phyloP scores from a whole-genome alignment of 2,329 filamentous ascomycete species.

The Elsinoe australis region DNA sequence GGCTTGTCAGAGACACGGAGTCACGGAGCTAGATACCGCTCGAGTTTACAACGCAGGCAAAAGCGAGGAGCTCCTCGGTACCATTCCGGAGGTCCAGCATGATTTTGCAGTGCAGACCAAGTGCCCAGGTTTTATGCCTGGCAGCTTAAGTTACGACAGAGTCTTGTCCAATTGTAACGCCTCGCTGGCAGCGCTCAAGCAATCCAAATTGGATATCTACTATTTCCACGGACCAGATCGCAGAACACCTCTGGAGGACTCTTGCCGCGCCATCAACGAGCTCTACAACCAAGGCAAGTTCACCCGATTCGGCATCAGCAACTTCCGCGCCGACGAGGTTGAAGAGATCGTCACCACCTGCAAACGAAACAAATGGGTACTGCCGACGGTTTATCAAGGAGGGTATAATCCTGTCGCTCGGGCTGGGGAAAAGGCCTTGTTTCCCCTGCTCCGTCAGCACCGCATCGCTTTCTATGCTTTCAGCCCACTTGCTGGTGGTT shows the following conservation, averaged over 20 bases:
- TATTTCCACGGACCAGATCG: slow-evolving; percentile 44
- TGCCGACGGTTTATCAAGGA: slow-evolving; percentile 43
- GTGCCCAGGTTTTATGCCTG: slow-evolving; percentile 26
- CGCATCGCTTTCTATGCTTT: slow-evolving; percentile 41
- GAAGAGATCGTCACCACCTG: slow-evolving; percentile 39
- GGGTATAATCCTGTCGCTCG: slow-evolving; percentile 43
- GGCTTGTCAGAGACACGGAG: slow-evolving; percentile 27
- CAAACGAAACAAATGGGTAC: slow-evolving; percentile 35
- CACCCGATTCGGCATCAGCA: slow-evolving; percentile 42
- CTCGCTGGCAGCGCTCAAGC: slow-evolving; percentile 25
- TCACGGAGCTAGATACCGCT: slow-evolving; percentile 34
- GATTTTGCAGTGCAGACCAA: slow-evolving; percentile 27
- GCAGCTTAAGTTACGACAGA: slow-evolving; percentile 24
- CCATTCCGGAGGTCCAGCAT: slow-evolving; percentile 21
- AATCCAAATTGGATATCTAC: slow-evolving; percentile 31
- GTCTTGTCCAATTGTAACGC: slow-evolving; percentile 24
- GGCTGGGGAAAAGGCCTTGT: slow-evolving; percentile 36
- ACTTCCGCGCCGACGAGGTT: slow-evolving; percentile 41
- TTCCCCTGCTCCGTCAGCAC: slow-evolving; percentile 38
- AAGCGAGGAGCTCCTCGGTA: slow-evolving; percentile 38
- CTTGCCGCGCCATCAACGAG: slow-evolving; percentile 37
- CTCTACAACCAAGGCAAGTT: slow-evolving; percentile 39
- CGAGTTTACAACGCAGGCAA: slow-evolving; percentile 34
- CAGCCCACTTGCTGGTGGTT: slow-evolving; percentile 30
- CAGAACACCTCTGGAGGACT: slow-evolving; percentile 37